These are phyloP conservation scores for Chlamydomonas incerta DNA, from an alignment of 139 green algal species.

Conservation along the genomic window DNA sequence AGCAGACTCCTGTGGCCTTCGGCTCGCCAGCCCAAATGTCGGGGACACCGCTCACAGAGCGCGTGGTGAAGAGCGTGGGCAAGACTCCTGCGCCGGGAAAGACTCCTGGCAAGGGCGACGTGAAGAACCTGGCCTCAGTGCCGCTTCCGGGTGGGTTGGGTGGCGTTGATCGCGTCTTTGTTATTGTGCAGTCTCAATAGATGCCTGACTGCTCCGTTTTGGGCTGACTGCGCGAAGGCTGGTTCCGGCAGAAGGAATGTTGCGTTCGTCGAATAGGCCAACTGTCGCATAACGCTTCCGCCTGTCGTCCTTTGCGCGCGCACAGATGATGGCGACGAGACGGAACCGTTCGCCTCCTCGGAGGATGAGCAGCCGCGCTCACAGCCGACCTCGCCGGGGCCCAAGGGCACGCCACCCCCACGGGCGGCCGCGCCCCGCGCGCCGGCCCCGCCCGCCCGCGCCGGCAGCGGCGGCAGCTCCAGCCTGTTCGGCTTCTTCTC, in stretches of 20 bases:
- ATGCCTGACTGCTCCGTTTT: no score
- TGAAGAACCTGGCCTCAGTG: neutral
- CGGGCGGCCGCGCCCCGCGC: neutral
- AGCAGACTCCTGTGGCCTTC: neutral
- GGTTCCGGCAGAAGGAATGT: no score
- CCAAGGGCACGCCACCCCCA: neutral
- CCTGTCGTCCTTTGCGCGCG: no score
- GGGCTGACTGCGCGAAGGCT: no score
- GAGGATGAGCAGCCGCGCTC: neutral
- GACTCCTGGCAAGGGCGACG: neutral
- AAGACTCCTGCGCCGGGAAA: neutral
- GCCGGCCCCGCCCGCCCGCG: neutral
- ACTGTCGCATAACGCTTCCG: no score
- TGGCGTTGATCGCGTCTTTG: no score
- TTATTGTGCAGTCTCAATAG: no score
- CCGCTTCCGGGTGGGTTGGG: neutral
- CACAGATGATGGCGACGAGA: conserved; percentile 4
- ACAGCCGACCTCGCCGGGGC: neutral
- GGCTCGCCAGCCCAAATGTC: neutral
- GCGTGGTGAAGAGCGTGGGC: conserved; percentile 16
- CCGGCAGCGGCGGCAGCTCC: neutral
- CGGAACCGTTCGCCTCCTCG: conserved; percentile 17
- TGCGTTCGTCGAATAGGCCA: no score
- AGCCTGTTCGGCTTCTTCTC: neutral
- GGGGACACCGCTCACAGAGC: conserved; percentile 10